phyloP scores from a whole-genome alignment of 2,329 filamentous ascomycete species.

The Arthrobotrys sinensis region DNA sequence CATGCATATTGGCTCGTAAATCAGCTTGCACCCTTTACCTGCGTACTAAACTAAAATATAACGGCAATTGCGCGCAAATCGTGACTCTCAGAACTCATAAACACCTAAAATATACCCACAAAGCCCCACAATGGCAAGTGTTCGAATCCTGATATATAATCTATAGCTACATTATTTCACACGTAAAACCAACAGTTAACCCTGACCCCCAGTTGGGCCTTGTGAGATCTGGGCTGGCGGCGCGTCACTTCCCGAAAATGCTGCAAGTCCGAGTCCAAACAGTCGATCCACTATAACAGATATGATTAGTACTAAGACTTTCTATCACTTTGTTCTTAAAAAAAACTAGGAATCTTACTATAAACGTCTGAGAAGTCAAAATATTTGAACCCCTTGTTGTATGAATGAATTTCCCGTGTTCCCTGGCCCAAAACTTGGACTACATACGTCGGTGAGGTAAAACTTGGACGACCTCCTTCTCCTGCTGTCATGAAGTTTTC shows the following conservation, averaged over 20 bases:
- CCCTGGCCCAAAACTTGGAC: constrained; percentile 18
- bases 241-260: constrained; percentile 7
- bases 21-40: no score
- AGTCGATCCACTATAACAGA: constrained; percentile 22
- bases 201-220: no score
- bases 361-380: constrained; percentile 27
- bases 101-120: no score
- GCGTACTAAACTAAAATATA: no score
- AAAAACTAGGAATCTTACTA: not conserved
- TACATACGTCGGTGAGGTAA: constrained; percentile 17
- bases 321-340: no score
- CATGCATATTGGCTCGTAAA: no score
- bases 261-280: constrained; percentile 33
- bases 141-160: no score
- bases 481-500: constrained; percentile 24
- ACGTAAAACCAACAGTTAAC: no score
- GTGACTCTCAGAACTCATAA: no score
- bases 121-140: no score
- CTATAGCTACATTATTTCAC: no score
- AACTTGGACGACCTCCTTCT: constrained; percentile 2
- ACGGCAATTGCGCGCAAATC: no score
- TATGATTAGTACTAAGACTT: not conserved
- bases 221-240: not conserved
- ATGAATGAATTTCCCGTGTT: constrained; percentile 5
- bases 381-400: constrained; percentile 18